Percentiles rank a stretch among this genome's conserved stretches.
phyloP scores from a whole-genome alignment of 176 grass and related monocot genomes.

The Lolium multiflorum region DNA sequence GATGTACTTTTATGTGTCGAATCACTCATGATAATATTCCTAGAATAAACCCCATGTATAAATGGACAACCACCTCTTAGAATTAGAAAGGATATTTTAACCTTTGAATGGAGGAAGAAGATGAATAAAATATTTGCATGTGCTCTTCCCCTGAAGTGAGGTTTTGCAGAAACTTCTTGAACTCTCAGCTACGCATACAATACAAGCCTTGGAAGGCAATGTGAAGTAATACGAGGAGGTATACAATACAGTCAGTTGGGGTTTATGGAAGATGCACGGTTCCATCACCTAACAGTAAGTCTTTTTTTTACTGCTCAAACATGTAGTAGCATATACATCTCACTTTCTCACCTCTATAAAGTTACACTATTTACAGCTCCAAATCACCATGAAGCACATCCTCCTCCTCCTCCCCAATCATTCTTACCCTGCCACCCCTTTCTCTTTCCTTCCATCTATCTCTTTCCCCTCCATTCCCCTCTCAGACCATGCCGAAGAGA shows the following conservation, averaged over 20 bases:
- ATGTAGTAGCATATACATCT: not conserved
- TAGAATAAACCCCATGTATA: no score
- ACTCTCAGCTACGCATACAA: constrained; percentile 20
- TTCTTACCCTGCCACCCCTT: not conserved
- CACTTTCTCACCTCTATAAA: not conserved
- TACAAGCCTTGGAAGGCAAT: not conserved
- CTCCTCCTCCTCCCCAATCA: not conserved
- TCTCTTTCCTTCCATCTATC: constrained; percentile 8
- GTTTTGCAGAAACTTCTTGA: constrained; percentile 16
- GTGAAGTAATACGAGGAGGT: not conserved
- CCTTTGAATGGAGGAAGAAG: not conserved
- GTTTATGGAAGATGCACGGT: not conserved
- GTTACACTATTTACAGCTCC: not conserved
- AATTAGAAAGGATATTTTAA: not conserved
- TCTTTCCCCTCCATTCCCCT: constrained; percentile 16
- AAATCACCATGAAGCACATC: not conserved
- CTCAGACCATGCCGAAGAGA: constrained; percentile 33
- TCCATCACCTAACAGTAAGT: not conserved
- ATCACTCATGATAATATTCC: no score
- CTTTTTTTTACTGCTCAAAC: not conserved
- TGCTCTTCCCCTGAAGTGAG: not conserved
- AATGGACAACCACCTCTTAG: not conserved
- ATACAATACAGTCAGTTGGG: not conserved
- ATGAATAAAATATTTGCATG: not conserved
- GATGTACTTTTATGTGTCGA: no score